Base-by-base conservation (phyloP, 495 filamentous ascomycete genomes). In the Polyplosphaeria fusca region DNA sequence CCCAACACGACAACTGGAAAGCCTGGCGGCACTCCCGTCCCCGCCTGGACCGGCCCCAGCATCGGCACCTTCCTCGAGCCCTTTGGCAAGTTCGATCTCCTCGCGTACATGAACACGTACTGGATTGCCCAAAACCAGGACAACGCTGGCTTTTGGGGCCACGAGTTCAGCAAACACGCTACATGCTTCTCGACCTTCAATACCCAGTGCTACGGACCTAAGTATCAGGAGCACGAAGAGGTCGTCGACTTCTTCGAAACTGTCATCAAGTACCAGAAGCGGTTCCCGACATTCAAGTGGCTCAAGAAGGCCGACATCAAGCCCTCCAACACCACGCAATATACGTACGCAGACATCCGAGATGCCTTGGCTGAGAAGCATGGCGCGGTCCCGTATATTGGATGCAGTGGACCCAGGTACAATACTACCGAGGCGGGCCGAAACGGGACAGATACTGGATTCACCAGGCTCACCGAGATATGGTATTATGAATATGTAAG, bases 101-200 rank as follows among this genome's bases (percentile, higher is more conserved):
- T 79, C 1, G 70, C 61, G 2, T 81, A 71, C 61, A 81, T 80
- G 77, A 74, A 76, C 23, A 65, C 57, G 43, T 75, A 68, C 69
- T 79, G 76, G 77, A 73, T 77, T 44, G 67, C 63, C 44, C 73
- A 72, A 54, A 67, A 61, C 56, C 55, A 66, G 13, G 72, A 73
- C 2, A 80, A 73, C 66, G 47, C 61, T 23, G 71, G 72, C 22
- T 70, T 81, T 65, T 81, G 78, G 78, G 77, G 63, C 37, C 77
- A 80, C 66, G 78, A 81, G 54, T 81, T 79, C 65, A 71, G 67
- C 66, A 81, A 81, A 68, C 78, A 81, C 63, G 78, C 71, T 5
- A 81, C 77, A 12, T 81, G 78, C 73, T 79, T 67, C 66, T 75
- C 72, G 38, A 78, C 73, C 44, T 79, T 79, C 56, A 75, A 77